A percentile compares a stretch with the other conserved stretches of the same genome.
These are phyloP conservation scores for Rosa hybrid DNA, from an alignment of 331 rosid species.

Conservation along the genomic window DNA sequence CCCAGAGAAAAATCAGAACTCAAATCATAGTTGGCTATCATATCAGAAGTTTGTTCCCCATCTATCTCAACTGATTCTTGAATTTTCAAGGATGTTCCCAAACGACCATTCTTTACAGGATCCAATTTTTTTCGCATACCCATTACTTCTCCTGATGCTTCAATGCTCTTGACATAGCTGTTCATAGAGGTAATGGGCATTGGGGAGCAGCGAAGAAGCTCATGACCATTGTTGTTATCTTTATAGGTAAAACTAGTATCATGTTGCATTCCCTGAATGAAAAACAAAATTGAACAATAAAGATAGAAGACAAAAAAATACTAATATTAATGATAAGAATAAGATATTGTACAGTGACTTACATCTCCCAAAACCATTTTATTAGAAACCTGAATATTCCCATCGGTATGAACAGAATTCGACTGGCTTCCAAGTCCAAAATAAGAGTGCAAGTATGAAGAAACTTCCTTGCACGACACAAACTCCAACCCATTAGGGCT, in stretches of 20 bases:
- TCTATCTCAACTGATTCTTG: conserved; percentile 36
- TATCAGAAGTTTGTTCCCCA: conserved; percentile 22
- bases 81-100: conserved; percentile 22
- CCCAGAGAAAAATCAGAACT: conserved; percentile 24
- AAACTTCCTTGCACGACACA: conserved; percentile 68
- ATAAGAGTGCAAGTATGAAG: conserved; percentile 54
- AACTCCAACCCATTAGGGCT: conserved; percentile 83
- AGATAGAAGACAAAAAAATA: conserved; percentile 11
- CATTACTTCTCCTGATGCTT: conserved; percentile 12
- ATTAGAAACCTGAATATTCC: conserved; percentile 34
- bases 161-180: conserved; percentile 16
- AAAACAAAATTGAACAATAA: conserved; percentile 14
- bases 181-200: conserved; percentile 26
- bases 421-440: conserved; percentile 28
- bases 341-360: conserved; percentile 35
- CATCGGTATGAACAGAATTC: conserved; percentile 39
- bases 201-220: conserved; percentile 33
- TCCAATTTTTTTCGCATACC: conserved; percentile 12
- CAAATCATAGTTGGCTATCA: conserved; percentile 28
- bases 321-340: neutral
- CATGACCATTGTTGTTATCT: conserved; percentile 36
- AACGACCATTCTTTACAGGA: conserved; percentile 9
- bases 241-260: conserved; percentile 34
- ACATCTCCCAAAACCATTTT: conserved; percentile 46
- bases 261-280: conserved; percentile 33